A percentile compares a stretch with the other conserved stretches of the same genome.
Evolutionary conservation across 257 asterid genomes (phyloP).

Genomic region (Forsythia suspensa): DNA sequence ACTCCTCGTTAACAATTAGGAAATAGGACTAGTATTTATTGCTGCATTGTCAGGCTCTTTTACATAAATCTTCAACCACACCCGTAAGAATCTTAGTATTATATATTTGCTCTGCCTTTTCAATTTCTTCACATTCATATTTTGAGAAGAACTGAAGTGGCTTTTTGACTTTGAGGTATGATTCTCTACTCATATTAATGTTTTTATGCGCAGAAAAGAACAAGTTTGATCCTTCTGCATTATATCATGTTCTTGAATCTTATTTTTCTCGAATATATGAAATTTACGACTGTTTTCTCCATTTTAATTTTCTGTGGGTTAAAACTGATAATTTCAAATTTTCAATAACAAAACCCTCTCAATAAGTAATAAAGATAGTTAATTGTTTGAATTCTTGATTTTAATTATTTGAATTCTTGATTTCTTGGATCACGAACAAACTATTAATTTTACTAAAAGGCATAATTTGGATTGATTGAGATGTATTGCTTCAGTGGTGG

Average conservation of each 20-base stretch:
- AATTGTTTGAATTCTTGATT: too few relatives aligned
- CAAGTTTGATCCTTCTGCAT: not conserved
- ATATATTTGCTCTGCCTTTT: not conserved
- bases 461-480: not conserved
- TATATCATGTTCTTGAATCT: not conserved
- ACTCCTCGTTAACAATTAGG: not conserved
- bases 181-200: not conserved
- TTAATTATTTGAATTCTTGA: not conserved
- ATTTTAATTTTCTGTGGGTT: too few relatives aligned
- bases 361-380: too few relatives aligned
- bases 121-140: too few relatives aligned
- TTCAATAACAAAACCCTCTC: not conserved
- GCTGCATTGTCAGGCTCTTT: not conserved
- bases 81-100: not conserved
- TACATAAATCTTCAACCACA: too few relatives aligned
- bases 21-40: not conserved
- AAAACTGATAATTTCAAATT: too few relatives aligned
- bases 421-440: not conserved
- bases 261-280: not conserved
- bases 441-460: not conserved
- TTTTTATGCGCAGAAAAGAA: not conserved
- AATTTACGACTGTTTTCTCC: not conserved
- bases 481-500: not conserved
- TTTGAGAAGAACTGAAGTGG: not conserved
- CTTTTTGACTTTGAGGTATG: not conserved